Evolutionary conservation across 192 early-diverging fungal species (phyloP), one percentile per base, ranked within the genome.

Genomic region (Coemansia sp.): DNA sequence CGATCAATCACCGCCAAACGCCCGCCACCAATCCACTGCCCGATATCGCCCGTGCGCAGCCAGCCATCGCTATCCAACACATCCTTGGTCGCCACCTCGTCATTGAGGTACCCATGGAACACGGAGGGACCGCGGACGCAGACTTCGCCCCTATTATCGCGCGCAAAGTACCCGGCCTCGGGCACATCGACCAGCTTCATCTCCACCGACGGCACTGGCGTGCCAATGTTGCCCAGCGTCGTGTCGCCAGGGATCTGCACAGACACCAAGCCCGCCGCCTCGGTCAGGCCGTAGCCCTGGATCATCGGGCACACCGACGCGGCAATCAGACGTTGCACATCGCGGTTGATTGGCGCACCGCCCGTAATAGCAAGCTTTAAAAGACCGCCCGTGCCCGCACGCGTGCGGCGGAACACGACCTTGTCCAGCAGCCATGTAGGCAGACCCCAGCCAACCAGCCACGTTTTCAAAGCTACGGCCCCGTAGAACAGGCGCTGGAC

Each of bases 21-120:
- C 30, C 92, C 92, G 47, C 85, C 84, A 1, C 76, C 58, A 36
- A 80, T 71, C 85, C 85, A 88, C 77, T 88, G 83, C 42, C 82
- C 94, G 55, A 97, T 86, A 70, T 92, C 92, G 37, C 92, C 92
- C 12, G 90, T 93, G 63, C 66, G 79, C 38, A 96, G 58, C 92
- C 92, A 96, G 17, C 86, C 86, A 61, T 91, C 91, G 17, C 54
- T 66, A 11, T 81, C 86, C 20, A 91, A 48, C 1, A 78, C 71
- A 34, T 89, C 81, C 7, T 61, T 67, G 0, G 91, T 90, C 17
- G 80, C 22, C 13, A 80, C 76, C 2, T 77, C 71, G 36, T 85
- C 78, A 62, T 88, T 84, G 52, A 82, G 88, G 69, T 96, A 96
- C 5, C 90, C 91, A 28, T 56, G 45, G 61, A 94, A 88, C 28